These are phyloP conservation scores for Chrysophaeum taylorii DNA, from an alignment of 352 stramenopile genomes.

Conservation along the genomic window DNA sequence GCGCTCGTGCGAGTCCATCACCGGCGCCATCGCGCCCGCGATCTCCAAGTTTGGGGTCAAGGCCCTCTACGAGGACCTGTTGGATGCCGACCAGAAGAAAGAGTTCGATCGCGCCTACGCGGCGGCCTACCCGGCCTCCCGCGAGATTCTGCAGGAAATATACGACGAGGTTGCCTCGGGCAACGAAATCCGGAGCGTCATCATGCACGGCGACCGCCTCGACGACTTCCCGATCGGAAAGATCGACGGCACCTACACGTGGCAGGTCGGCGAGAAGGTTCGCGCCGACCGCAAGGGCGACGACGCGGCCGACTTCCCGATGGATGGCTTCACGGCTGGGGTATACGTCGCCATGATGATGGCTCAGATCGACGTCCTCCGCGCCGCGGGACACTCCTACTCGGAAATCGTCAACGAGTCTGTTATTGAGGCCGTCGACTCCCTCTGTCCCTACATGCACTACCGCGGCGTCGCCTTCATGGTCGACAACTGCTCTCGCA, in stretches of 20 bases:
- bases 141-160: slow-evolving; percentile 94
- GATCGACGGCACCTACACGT: slow-evolving; percentile 93
- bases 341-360: slow-evolving; percentile 98
- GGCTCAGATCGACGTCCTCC: slow-evolving; percentile 91
- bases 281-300: slow-evolving; percentile 71
- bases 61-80: slow-evolving; percentile 84
- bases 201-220: slow-evolving; percentile 87
- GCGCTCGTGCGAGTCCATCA: slow-evolving; percentile 91
- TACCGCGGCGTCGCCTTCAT: slow-evolving; percentile 93
- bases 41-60: slow-evolving; percentile 95
- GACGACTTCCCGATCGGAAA: slow-evolving; percentile 88
- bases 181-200: slow-evolving; percentile 94
- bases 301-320: slow-evolving; percentile 85
- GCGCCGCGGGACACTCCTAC: slow-evolving; percentile 87
- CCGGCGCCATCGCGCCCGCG: slow-evolving; percentile 86
- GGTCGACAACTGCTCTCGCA: slow-evolving; percentile 99
- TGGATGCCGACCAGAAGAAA: slow-evolving; percentile 79
- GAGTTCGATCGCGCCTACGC: slow-evolving; percentile 85
- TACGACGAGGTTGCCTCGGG: slow-evolving; percentile 93
- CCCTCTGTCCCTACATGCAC: slow-evolving; percentile 97
- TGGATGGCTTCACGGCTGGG: slow-evolving; percentile 92
- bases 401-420: slow-evolving; percentile 96
- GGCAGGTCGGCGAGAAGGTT: slow-evolving; percentile 91
- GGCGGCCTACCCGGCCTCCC: slow-evolving; percentile 83
- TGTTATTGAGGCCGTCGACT: slow-evolving; percentile 95